These are phyloP conservation scores for Russula griseocarnosa DNA, from an alignment of 768 basidiomycete genomes.

Conservation along the genomic window DNA sequence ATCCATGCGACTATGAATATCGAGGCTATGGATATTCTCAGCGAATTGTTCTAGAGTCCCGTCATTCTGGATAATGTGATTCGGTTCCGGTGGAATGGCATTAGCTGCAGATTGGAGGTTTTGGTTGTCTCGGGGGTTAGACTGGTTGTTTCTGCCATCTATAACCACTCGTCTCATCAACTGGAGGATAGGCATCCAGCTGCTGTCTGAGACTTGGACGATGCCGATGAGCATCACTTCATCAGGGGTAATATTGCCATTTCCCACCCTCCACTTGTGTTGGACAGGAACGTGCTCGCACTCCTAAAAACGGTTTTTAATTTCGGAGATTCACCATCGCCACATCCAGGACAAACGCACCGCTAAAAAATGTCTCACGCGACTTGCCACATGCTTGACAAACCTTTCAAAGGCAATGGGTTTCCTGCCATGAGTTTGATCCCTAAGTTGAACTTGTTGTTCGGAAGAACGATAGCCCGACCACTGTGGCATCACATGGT, in stretches of 20 bases:
- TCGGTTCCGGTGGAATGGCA: too few species aligned
- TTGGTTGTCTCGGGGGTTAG: too few species aligned
- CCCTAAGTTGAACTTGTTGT: constrained; percentile 17
- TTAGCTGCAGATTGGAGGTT: too few species aligned
- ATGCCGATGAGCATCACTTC: constrained; percentile 25
- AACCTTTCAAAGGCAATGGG: constrained; percentile 9
- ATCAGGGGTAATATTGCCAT: constrained; percentile 8
- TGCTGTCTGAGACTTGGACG: constrained; percentile 22
- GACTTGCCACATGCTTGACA: constrained; percentile 17
- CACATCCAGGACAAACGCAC: constrained; percentile 8
- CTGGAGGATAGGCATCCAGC: constrained; percentile 26
- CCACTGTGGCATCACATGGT: constrained; percentile 13
- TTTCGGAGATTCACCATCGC: constrained; percentile 1
- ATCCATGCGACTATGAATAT: too few species aligned
- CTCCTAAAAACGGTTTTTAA: constrained; percentile 2
- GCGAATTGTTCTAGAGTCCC: too few species aligned
- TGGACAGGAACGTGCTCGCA: constrained; percentile 6
- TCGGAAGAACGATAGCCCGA: constrained; percentile 14
- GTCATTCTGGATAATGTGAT: too few species aligned
- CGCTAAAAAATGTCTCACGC: constrained; percentile 10
- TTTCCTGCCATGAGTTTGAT: background rate
- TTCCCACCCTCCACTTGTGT: constrained; percentile 8
- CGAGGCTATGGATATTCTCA: too few species aligned
- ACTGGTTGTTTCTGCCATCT: too few species aligned
- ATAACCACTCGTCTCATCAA: constrained; percentile 6